These are phyloP conservation scores for Acacia concinna DNA, from an alignment of 331 rosid species.

Conservation along the genomic window DNA sequence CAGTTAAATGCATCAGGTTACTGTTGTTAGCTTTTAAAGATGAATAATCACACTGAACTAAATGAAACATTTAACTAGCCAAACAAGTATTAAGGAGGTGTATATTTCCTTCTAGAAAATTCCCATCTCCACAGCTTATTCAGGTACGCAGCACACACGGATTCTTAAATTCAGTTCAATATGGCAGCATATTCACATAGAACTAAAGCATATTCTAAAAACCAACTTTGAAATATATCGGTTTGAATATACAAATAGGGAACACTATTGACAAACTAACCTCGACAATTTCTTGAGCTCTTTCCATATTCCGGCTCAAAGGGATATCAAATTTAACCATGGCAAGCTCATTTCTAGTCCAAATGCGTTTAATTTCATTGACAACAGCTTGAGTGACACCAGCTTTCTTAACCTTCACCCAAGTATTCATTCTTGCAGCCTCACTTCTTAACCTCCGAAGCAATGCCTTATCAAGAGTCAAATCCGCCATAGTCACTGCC, in stretches of 20 bases:
- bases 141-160: neutral
- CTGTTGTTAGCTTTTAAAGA: neutral
- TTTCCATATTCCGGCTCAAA: constrained; percentile 75
- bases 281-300: constrained; percentile 86
- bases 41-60: constrained; percentile 18
- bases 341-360: constrained; percentile 76
- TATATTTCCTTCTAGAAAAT: neutral
- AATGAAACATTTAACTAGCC: neutral
- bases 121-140: constrained; percentile 1
- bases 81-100: neutral
- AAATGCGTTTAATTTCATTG: constrained; percentile 49
- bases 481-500: constrained; percentile 47
- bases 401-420: constrained; percentile 89
- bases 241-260: neutral
- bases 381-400: constrained; percentile 77
- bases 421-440: constrained; percentile 58
- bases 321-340: constrained; percentile 79
- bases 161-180: constrained; percentile 20
- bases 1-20: neutral
- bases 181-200: neutral
- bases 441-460: constrained; percentile 68
- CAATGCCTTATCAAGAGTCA: constrained; percentile 57
- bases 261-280: constrained; percentile 35
- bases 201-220: neutral
- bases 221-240: constrained; percentile 2